Evolutionary conservation across 192 early-diverging fungal species (phyloP).

Genomic region (Gryganskiella cystojenkinii): DNA sequence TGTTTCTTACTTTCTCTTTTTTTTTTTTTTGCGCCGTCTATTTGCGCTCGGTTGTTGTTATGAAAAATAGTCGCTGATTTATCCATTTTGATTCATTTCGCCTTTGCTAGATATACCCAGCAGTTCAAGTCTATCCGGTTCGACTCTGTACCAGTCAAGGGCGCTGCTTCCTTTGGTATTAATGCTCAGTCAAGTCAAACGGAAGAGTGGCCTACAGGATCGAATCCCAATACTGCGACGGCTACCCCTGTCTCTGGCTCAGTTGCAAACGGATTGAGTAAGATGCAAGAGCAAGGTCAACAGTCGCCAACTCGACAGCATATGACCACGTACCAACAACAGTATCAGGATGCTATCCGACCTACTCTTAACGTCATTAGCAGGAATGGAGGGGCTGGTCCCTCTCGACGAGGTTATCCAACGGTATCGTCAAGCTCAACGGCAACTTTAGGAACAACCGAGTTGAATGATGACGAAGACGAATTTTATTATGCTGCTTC

Average conservation of each 20-base stretch:
- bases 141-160: slow-evolving; percentile 40
- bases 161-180: slow-evolving; percentile 8
- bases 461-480: slow-evolving; percentile 45
- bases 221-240: not conserved
- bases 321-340: not conserved
- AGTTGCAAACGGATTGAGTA: not conserved
- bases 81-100: not conserved
- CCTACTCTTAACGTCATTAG: slow-evolving; percentile 4
- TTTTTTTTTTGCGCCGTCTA: not conserved
- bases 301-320: not conserved
- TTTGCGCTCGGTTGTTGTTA: too few species aligned
- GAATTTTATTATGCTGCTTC: slow-evolving; percentile 35
- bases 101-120: slow-evolving; percentile 30
- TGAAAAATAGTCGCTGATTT: too few species aligned
- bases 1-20: too few species aligned
- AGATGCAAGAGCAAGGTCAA: slow-evolving; percentile 8
- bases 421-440: slow-evolving; percentile 22
- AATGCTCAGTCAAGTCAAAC: slow-evolving; percentile 17
- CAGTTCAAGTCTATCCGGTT: slow-evolving; percentile 50
- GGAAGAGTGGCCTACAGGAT: slow-evolving; percentile 4
- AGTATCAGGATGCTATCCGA: not conserved
- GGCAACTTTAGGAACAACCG: slow-evolving; percentile 23
- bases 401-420: not conserved
- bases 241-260: slow-evolving; percentile 9
- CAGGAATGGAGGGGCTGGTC: not conserved